Base-by-base conservation (phyloP, 495 filamentous ascomycete species). In the Pyrenopolyporus hunteri region DNA sequence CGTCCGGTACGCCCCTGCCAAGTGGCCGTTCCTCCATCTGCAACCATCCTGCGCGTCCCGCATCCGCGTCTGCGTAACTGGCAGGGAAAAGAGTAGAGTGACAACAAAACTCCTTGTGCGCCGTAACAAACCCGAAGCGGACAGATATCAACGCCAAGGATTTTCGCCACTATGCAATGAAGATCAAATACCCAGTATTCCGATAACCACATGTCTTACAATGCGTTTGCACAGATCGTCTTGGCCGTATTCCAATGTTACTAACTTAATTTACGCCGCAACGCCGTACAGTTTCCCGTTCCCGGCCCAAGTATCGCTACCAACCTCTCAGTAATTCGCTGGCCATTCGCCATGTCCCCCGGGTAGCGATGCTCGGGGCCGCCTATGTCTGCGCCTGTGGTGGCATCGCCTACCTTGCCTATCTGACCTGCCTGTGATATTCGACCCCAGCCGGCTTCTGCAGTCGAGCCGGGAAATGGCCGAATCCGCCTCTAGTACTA, bases 141-240 rank as follows among this genome's bases (percentile, higher is more conserved):
- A 65, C 56, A 57, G 56, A 60, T 59, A 57, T 59, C 62, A 52
- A 42, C 32, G 62, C 62, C 62, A 65, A 65, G 62, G 4, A n/a
- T 10, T 51, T 59, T 59, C 37, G 45, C 19, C 56, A 42, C 28
- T 45, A 65, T 65, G 62, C 62, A 65, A 47, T 52, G 62, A 65
- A 65, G 62, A 65, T 65, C 62, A 54, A 19, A 58, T 58, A 54
- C 54, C 54, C 40, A 33, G 35, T 60, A 60, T 59, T 40, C 51
- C 62, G 62, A 65, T 59, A 56, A 36, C 62, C 56, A 65, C 62
- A 65, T 65, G 62, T 65, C 62, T 42, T 39, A 29, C 50, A 39
- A 56, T 57, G 44, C 8, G n/a, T 50, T 42, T 48, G 44, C 19
- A 55, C 46, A 31, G 56, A 65, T 59, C 62, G 37, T 47, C 29